phyloP scores from a whole-genome alignment of 768 basidiomycete genomes.

The Termitomyces sp. region DNA sequence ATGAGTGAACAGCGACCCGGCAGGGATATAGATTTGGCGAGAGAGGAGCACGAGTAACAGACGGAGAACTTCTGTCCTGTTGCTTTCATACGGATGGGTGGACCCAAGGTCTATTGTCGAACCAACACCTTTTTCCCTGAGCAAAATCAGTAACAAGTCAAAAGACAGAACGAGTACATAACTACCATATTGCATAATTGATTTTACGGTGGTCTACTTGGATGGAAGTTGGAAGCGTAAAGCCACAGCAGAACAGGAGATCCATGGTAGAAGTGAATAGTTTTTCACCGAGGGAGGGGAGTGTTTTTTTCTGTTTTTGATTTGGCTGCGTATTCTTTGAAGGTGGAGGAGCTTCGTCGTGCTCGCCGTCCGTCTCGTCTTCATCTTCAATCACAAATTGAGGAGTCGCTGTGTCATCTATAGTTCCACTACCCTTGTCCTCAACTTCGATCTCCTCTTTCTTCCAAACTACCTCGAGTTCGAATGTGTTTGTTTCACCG shows the following conservation, averaged over 20 bases:
- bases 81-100: constrained; percentile 61
- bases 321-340: constrained; percentile 22
- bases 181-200: constrained; percentile 86
- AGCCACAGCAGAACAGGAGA: constrained; percentile 90
- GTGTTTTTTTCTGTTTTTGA: constrained; percentile 37
- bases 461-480: constrained; percentile 82
- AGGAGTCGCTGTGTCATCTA: constrained; percentile 25
- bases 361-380: constrained; percentile 20
- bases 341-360: constrained; percentile 8
- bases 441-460: constrained; percentile 46
- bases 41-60: constrained; percentile 87
- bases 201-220: constrained; percentile 81
- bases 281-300: constrained; percentile 79
- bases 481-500: constrained; percentile 69
- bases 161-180: neutral
- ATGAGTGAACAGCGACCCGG: constrained; percentile 62
- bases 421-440: constrained; percentile 15
- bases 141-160: constrained; percentile 1
- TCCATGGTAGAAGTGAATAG: constrained; percentile 81
- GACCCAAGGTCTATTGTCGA: constrained; percentile 74
- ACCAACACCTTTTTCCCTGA: constrained; percentile 93
- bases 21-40: constrained; percentile 82
- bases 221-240: constrained; percentile 78
- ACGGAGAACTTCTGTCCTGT: constrained; percentile 87
- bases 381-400: constrained; percentile 92